Evolutionary conservation across 345 rosid genomes (phyloP), one percentile per base, ranked within the genome.

Genomic region (Firmiana major): DNA sequence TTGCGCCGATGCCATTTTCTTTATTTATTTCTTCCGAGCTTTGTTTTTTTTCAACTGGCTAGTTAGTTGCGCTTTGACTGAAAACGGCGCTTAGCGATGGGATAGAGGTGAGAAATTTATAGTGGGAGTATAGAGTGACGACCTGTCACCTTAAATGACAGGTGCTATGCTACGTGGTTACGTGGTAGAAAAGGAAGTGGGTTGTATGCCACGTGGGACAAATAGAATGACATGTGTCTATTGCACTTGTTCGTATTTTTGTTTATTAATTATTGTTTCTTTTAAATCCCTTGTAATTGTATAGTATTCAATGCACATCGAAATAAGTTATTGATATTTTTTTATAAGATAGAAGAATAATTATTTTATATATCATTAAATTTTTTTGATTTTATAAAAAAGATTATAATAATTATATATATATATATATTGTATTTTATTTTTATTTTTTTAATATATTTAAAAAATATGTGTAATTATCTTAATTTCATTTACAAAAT

Each of bases 1-100:
- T 54, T 90, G 89, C 66, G 81, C 66, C 19, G 94, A 77, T 2
- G 89, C 51, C 94, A 87, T 89, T 28, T 70, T 64, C 46, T 38
- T 2, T 11, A 6, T 55, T 36, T 3, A 15, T 49, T 11, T 9
- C 53, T 67, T 46, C 11, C 40, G 1, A 17, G 24, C 59, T 57
- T 22, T n/a, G n/a, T n/a, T n/a, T 55, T 21, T 21, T 22, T 2
- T 22, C 24, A 31, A 58, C 63, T 10, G 11, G 26, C 17, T 12
- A 26, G 17, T 19, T 5, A 10, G 26, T n/a, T 21, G 26, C 8
- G 60, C n/a, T 0, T 8, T 10, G 26, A 9, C n/a, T 26, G 64
- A 12, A 11, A 59, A 26, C 64, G 38, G 36, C 26, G 8, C 4
- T 59, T 4, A 3, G 17, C 17, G 34, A 31, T 11, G 36, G 0